These are phyloP conservation scores for Leersia perrieri DNA, from an alignment of 176 grass and related monocot species.

Conservation along the genomic window DNA sequence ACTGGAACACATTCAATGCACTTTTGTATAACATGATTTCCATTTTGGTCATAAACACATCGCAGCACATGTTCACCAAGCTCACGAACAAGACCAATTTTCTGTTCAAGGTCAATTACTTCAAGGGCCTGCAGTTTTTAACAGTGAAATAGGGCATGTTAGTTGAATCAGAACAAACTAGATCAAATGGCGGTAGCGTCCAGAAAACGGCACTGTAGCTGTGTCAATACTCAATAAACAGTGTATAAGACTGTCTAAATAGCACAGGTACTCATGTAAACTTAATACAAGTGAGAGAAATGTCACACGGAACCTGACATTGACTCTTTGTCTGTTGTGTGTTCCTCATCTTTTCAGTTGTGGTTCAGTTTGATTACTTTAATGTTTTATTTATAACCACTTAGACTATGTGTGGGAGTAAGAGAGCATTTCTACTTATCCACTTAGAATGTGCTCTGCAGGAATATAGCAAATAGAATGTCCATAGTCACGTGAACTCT, in stretches of 20 bases:
- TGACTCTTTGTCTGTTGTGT: not conserved
- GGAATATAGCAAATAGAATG: not conserved
- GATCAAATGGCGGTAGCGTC: constrained; percentile 9
- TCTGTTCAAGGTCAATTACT: constrained; percentile 87
- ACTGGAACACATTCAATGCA: constrained; percentile 88
- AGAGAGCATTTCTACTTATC: not conserved
- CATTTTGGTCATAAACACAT: constrained; percentile 92
- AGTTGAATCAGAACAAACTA: constrained; percentile 25
- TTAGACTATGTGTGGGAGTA: not conserved
- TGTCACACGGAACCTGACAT: not conserved
- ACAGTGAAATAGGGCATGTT: not conserved
- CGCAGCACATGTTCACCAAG: constrained; percentile 85
- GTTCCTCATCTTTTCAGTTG: not conserved
- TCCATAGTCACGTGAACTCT: too few species aligned
- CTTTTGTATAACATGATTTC: constrained; percentile 98
- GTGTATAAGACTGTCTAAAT: not conserved
- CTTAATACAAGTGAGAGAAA: not conserved
- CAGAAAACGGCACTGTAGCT: not conserved
- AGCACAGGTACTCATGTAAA: not conserved
- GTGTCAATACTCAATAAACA: not conserved
- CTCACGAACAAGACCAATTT: constrained; percentile 68
- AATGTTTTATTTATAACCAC: not conserved
- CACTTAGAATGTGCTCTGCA: not conserved
- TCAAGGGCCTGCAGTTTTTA: constrained; percentile 71
- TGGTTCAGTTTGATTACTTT: not conserved